Base-by-base conservation (phyloP, 2,329 filamentous ascomycete species). In the Diaporthe nobilis region DNA sequence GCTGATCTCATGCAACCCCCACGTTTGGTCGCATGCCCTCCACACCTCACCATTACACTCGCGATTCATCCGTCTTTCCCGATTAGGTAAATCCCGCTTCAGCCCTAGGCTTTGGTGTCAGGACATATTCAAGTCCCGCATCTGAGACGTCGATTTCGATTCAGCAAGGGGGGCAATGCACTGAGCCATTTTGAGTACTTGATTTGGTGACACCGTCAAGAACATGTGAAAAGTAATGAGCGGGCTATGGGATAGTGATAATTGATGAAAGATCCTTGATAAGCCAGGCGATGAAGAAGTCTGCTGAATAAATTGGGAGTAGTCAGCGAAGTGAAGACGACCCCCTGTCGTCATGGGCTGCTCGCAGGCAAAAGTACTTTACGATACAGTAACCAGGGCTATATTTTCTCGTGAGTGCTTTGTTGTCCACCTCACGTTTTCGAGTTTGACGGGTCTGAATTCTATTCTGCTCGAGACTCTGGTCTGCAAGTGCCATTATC, bases 1-100 rank as follows among this genome's bases (percentile, higher is more conserved):
- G 51, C 37, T 73, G 74, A 73, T 75, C 60, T 73, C 31, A 63
- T 75, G 74, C 70, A 73, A 73, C 70, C 74, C 74, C 74, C 74
- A 68, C 74, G 70, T 61, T 67, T 51, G n/a, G 39, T 67, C n/a
- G 25, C 60, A 49, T 58, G 37, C 70, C 60, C 44, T 13, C 67
- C 73, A 63, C 61, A 49, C 44, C 49, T 44, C 28, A 42, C n/a
- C 47, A 25, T 60, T 47, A 5, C 34, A 44, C 58, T 55, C n/a
- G 17, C 37, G 47, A 68, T 34, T 53, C 65, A 28, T 28, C 44
- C 65, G 49, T 70, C 49, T 70, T 70, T 22, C 65, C 65, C 47
- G n/a, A 55, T 70, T 53, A 42, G 65, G 65, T 15, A 55, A 42
- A 55, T 70, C 49, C 47, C 20, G 65, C 47, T 20, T 55, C 65